Evolutionary conservation across 2,329 filamentous ascomycete genomes (phyloP), one percentile per base, ranked within the genome.

Genomic region (Emericellopsis cladophorae): DNA sequence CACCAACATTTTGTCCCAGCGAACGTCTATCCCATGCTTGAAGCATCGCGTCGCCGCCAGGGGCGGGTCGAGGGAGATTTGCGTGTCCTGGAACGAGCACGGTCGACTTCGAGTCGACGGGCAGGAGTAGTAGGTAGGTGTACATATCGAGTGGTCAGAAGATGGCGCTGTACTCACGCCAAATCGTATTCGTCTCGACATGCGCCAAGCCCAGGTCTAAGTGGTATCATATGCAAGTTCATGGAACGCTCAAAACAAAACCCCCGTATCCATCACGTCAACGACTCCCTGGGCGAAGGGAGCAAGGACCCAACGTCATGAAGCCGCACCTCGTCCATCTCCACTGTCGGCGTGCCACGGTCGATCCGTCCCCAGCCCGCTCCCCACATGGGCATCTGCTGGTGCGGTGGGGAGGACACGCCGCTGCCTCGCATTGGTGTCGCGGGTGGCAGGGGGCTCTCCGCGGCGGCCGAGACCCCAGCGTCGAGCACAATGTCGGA

Each of bases 11-110:
- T 38, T 48, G 4, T 36, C 38, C 12, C 77, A 76, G 0, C 80
- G 81, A 0, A 85, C 81, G 7, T 62, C 50, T 31, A 81, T 74
- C 18, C 38, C 42, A 7, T 29, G 26, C 12, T 12, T 29, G 26
- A 29, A 29, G 26, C 4, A 12, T 29, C 26, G 26, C 9, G 9
- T 21, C 18, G 18, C 26, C 26, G 3, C 9, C 26, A 9, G 26
- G 26, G 26, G 6, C 26, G 26, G 26, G 26, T 12, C 12, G 12
- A 29, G 26, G 12, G 26, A 12, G 12, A 7, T 21, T 21, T 21
- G 18, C 18, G 18, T 21, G 18, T 21, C 18, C 18, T 21, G 18
- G 18, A 5, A 21, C 18, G 18, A 21, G 18, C 18, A 21, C 18
- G 18, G 18, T 21, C 18, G 18, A 21, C 18, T 21, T 21, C 18